Conservation (phyloP, 257 asterid genomes). For the Nicotiana sylvestris region DNA sequence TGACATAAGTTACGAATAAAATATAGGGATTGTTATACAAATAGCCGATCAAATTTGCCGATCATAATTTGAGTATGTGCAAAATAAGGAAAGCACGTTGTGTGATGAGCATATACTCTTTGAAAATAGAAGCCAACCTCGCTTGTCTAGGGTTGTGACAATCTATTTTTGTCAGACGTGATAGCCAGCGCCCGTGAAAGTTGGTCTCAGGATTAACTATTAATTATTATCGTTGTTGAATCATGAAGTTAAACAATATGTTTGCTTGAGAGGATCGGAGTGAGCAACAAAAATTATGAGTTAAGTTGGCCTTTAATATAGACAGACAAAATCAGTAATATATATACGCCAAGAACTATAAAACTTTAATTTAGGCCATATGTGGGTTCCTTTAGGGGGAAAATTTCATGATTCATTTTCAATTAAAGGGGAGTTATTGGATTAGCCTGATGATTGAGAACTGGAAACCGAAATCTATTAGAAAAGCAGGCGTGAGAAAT, state of each 20-base stretch:
- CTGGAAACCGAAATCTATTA: background rate
- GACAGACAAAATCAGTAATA: background rate
- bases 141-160: background rate
- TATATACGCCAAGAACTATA: background rate
- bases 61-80: background rate
- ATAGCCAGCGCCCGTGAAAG: background rate
- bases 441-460: background rate
- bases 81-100: background rate
- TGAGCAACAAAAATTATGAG: background rate
- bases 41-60: too few relatives aligned
- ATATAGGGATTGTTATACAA: too few relatives aligned
- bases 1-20: background rate
- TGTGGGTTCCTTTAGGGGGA: background rate
- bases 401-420: background rate
- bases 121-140: background rate
- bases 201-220: background rate
- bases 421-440: background rate
- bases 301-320: background rate
- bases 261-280: background rate
- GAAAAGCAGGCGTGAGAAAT: background rate
- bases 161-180: background rate
- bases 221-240: background rate
- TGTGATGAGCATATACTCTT: background rate
- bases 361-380: background rate
- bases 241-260: background rate